These are phyloP conservation scores for Botrytis fabae DNA, from an alignment of 2,329 filamentous ascomycete species.

Conservation along the genomic window DNA sequence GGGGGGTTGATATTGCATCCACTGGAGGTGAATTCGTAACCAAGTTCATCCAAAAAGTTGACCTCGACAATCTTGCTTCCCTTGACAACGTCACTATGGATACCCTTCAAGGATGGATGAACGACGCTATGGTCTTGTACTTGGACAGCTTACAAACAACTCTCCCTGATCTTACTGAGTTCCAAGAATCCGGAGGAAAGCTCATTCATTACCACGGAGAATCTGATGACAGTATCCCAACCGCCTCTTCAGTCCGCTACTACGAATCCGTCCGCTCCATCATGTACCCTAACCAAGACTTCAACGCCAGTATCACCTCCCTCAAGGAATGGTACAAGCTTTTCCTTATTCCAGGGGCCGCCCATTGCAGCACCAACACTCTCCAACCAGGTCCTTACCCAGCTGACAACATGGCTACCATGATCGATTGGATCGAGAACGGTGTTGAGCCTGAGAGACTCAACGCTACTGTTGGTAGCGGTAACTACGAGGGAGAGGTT, in stretches of 20 bases:
- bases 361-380: slow-evolving; percentile 51
- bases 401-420: slow-evolving; percentile 67
- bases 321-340: slow-evolving; percentile 56
- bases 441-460: slow-evolving; percentile 44
- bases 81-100: slow-evolving; percentile 55
- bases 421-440: slow-evolving; percentile 68
- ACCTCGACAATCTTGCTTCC: slow-evolving; percentile 46
- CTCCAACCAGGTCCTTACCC: slow-evolving; percentile 43
- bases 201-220: slow-evolving; percentile 60
- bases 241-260: slow-evolving; percentile 56
- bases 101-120: slow-evolving; percentile 56
- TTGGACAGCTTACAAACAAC: slow-evolving; percentile 55
- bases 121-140: slow-evolving; percentile 50
- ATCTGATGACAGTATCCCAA: slow-evolving; percentile 53
- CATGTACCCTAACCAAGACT: slow-evolving; percentile 49
- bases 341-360: slow-evolving; percentile 55
- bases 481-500: slow-evolving; percentile 40
- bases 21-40: slow-evolving; percentile 44
- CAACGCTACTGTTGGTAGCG: slow-evolving; percentile 43
- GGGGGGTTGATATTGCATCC: slow-evolving; percentile 41
- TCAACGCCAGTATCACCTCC: slow-evolving; percentile 44
- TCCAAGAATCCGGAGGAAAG: slow-evolving; percentile 53
- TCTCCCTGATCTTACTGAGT: slow-evolving; percentile 52
- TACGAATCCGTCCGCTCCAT: slow-evolving; percentile 52
- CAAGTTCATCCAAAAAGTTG: slow-evolving; percentile 45